Base-by-base conservation (phyloP, 306 rosid species). In the Inga oerstediana region DNA sequence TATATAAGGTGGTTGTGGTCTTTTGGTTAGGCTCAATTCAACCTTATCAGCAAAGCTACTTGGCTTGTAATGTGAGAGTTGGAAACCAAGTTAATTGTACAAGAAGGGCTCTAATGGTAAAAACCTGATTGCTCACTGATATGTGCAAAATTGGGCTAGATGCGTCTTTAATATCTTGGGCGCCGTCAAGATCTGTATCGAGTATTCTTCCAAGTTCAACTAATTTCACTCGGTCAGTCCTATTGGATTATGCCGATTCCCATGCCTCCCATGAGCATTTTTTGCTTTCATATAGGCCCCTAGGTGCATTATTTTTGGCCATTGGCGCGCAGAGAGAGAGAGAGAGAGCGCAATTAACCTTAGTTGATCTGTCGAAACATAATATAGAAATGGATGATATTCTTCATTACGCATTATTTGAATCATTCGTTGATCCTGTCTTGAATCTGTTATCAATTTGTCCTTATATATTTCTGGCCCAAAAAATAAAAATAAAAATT, bases 11-110 rank as follows among this genome's bases (percentile, higher is more conserved):
- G 59, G 62, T 67, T 69, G 66, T 79, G 64, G 74, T 68, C 59
- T 78, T 86, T 56, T 46, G 68, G 51, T 46, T 30, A 19, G 80
- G 81, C 65, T 80, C 81, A 66, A 19, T 56, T 75, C 16, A 54
- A n/a, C 49, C 75, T 46, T 67, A 27, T 35, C 46, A 54, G 67
- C 41, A 22, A 81, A 49, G 67, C 32, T 9, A 10, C 14, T 70
- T 54, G 34, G 70, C 32, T 79, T 43, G 72, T 79, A 70, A 64
- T 59, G 72, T 77, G 75, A 27, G 27, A 27, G 27, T 27, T 1
- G 27, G 27, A 27, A 27, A 27, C 49, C 71, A 45, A 65, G 80
- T 78, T 54, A 39, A 59, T 59, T 69, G 37, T 61, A 75, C 5
- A 61, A 13, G n/a, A n/a, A n/a, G n/a, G 77, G 81, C 72, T 24